Conservation (phyloP, 1,139 yeast species). For the Scheffersomyces illinoinensis region DNA sequence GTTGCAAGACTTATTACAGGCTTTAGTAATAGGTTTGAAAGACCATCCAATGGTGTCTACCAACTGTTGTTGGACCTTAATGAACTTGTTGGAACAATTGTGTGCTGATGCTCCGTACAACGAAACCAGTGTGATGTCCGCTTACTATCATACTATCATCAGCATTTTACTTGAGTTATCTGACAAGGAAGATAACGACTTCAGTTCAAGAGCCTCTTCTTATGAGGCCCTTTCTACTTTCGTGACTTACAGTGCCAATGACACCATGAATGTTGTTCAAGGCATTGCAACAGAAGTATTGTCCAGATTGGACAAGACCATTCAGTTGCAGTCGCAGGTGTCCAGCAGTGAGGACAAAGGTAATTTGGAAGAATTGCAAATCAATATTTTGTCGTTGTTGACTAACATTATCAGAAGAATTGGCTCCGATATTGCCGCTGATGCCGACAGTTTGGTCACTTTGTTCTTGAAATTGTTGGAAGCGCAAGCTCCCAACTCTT, state of each 20-base stretch:
- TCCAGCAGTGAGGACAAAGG: slow-evolving; percentile 68
- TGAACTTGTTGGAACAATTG: slow-evolving; percentile 86
- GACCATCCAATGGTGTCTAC: slow-evolving; percentile 93
- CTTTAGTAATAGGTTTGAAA: slow-evolving; percentile 72
- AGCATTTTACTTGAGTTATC: slow-evolving; percentile 73
- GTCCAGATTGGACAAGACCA: slow-evolving; percentile 68
- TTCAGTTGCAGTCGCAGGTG: slow-evolving; percentile 52
- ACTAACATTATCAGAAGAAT: slow-evolving; percentile 88
- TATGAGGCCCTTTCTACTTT: slow-evolving; percentile 88
- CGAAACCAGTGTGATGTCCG: slow-evolving; percentile 68
- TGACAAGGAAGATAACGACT: slow-evolving; percentile 75
- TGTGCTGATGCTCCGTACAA: slow-evolving; percentile 56
- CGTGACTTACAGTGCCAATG: slow-evolving; percentile 73
- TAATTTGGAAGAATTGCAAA: slow-evolving; percentile 85
- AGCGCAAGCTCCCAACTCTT: slow-evolving; percentile 64
- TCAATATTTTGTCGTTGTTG: slow-evolving; percentile 79
- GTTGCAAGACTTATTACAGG: slow-evolving; percentile 69
- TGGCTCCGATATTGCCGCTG: slow-evolving; percentile 62
- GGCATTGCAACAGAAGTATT: slow-evolving; percentile 75
- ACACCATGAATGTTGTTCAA: slow-evolving; percentile 68
- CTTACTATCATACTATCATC: slow-evolving; percentile 66
- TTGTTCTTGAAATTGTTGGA: slow-evolving; percentile 71
- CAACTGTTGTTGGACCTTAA: slow-evolving; percentile 96
- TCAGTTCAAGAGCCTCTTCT: slow-evolving; percentile 90
- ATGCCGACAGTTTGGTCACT: slow-evolving; percentile 83